Base-by-base conservation (phyloP, 176 grass and related monocot genomes). In the Eragrostis nindensis region DNA sequence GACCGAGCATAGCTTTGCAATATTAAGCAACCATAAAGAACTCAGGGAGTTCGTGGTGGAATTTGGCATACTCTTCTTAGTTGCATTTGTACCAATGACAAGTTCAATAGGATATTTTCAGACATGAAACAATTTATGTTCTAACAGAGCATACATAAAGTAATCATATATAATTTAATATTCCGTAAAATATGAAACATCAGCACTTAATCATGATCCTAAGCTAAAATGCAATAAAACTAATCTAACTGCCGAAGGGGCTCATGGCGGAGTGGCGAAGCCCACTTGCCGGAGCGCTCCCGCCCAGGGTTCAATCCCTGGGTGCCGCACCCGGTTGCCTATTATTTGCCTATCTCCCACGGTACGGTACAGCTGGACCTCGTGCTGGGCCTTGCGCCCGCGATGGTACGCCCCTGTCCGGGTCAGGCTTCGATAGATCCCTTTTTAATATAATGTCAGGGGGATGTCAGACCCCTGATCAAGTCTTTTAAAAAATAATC, bases 21-120 rank as follows among this genome's bases (percentile, higher is more conserved):
- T 36, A 73, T 60, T 71, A 47, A 21, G 9, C 45, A 83, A 68
- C 72, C 38, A 44, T n/a, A 74, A 22, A 10, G 3, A 83, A 75
- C 81, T 7, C 18, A 26, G 2, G 17, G 40, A 48, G 36, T 48
- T 66, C 19, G 27, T 16, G 9, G 29, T 79, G 3, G 2, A 10
- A 38, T 40, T 53, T 44, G 11, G 43, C 45, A 79, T 61, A 50
- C 27, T 66, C 60, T 8, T 40, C 62, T 53, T 52, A 18, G 22
- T 55, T 80, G 25, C 27, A 54, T 68, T 68, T 80, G 6, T 1
- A 42, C 8, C 75, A 49, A 36, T 50, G 8, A 6, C 11, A 16
- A 10, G 50, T 44, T 68, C 13, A 19, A 45, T 26, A 18, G 62
- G 7, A 18, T 43, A 50, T 30, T 21, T 53, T 36, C 13, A 40